Conservation (phyloP, 164 flowering plant genomes). For the Aristolochia californica region DNA sequence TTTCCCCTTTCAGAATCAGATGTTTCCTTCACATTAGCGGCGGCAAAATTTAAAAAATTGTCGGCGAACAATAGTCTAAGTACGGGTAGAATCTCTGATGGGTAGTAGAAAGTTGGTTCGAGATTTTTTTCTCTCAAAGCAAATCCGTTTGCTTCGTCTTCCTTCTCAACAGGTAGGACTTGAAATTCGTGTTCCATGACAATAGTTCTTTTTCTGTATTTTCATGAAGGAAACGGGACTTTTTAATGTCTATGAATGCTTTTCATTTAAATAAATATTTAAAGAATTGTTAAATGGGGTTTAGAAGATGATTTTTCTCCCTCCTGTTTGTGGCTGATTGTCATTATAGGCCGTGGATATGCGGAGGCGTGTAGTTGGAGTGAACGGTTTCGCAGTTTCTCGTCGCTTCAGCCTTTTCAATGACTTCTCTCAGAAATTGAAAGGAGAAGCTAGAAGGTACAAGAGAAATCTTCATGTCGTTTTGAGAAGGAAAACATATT, state of each 20-base stretch:
- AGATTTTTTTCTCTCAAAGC: slow-evolving; percentile 39
- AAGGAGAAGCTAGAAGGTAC: slow-evolving; percentile 53
- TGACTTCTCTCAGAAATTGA: slow-evolving; percentile 66
- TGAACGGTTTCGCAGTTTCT: slow-evolving; percentile 22
- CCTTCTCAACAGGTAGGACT: neutral
- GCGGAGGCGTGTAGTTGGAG: slow-evolving; percentile 20
- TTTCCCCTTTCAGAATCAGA: neutral
- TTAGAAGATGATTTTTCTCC: too few relatives aligned
- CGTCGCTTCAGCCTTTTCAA: slow-evolving; percentile 68
- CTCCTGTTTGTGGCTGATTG: neutral
- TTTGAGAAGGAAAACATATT: neutral
- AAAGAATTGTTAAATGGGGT: neutral
- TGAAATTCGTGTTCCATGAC: neutral
- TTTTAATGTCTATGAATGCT: neutral
- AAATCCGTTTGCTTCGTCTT: slow-evolving; percentile 11
- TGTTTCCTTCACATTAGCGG: too few relatives aligned
- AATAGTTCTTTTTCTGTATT: neutral
- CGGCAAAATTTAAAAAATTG: too few relatives aligned
- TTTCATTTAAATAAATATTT: neutral
- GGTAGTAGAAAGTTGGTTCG: slow-evolving; percentile 58
- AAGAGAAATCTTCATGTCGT: neutral
- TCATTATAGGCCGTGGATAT: slow-evolving; percentile 15
- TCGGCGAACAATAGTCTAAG: too few relatives aligned
- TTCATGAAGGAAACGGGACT: neutral
- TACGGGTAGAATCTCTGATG: slow-evolving; percentile 19